Percentiles rank a stretch among this genome's conserved stretches.
These are phyloP conservation scores for Ogataea trehaloabstinens DNA, from an alignment of 805 yeast species.

Conservation along the genomic window DNA sequence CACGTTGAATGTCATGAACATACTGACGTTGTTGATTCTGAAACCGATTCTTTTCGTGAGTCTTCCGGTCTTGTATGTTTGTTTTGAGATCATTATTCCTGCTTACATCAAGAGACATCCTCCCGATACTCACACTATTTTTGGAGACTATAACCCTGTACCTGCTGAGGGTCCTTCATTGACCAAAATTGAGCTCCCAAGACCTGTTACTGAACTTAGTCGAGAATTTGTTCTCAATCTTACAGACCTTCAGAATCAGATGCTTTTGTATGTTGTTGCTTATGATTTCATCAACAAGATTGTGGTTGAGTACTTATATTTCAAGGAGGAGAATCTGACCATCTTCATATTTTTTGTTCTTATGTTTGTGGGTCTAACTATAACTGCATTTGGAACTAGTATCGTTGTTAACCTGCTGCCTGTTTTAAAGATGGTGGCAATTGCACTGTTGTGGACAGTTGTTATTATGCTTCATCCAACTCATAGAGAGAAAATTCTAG, in stretches of 20 bases:
- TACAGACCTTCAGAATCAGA: constrained; percentile 81
- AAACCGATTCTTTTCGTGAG: constrained; percentile 56
- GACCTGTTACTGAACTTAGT: constrained; percentile 75
- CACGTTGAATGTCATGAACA: constrained; percentile 53
- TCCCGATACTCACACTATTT: constrained; percentile 46
- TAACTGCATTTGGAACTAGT: constrained; percentile 30
- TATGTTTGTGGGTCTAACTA: constrained; percentile 11
- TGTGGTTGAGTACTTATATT: constrained; percentile 58
- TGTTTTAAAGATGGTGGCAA: constrained; percentile 30
- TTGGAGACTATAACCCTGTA: constrained; percentile 37
- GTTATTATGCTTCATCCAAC: constrained; percentile 51
- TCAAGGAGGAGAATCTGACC: constrained; percentile 60
- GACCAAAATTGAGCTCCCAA: constrained; percentile 48
- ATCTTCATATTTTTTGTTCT: constrained; percentile 44
- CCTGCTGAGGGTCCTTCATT: constrained; percentile 54
- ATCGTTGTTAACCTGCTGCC: constrained; percentile 23
- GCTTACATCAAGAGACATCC: constrained; percentile 60
- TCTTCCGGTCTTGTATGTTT: constrained; percentile 53
- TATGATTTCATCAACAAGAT: constrained; percentile 57
- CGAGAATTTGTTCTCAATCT: constrained; percentile 74
- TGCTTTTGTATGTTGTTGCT: constrained; percentile 58
- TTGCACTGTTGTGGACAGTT: constrained; percentile 50
- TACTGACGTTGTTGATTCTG: constrained; percentile 41
- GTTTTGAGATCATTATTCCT: constrained; percentile 63
- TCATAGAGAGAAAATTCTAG: constrained; percentile 45